Percentiles rank a stretch among this genome's conserved stretches.
Conservation (phyloP, 1,139 yeast genomes). For the Blastobotrys ciferrii region DNA sequence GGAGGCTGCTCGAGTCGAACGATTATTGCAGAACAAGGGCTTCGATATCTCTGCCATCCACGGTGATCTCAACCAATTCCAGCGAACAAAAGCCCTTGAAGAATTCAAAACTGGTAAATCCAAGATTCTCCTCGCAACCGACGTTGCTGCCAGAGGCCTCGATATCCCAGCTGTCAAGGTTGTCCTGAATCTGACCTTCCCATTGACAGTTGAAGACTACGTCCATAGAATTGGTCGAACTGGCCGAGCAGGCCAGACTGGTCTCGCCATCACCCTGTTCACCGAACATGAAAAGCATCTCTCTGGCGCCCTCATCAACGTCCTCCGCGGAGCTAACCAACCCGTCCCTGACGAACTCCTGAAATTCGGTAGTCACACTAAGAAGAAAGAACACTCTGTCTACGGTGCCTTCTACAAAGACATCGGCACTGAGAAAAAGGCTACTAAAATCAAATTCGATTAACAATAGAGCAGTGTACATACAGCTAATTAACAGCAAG, state of each 20-base stretch:
- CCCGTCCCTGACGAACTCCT: conserved; percentile 94
- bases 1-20: conserved; percentile 91
- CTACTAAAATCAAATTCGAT: conserved; percentile 83
- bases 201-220: conserved; percentile 95
- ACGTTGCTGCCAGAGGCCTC: conserved; percentile 98
- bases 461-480: conserved; percentile 10
- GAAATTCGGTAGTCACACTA: conserved; percentile 96
- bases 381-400: conserved; percentile 93
- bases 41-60: conserved; percentile 89
- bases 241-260: conserved; percentile 96
- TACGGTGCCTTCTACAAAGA: conserved; percentile 96
- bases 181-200: conserved; percentile 94
- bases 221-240: conserved; percentile 98
- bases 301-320: conserved; percentile 91
- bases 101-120: conserved; percentile 81
- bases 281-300: conserved; percentile 97
- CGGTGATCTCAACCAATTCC: conserved; percentile 91
- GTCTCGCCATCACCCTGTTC: conserved; percentile 90
- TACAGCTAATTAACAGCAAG: too few relatives aligned
- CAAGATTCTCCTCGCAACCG: conserved; percentile 85
- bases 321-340: conserved; percentile 90
- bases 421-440: conserved; percentile 81
- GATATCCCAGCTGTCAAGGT: conserved; percentile 97
- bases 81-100: conserved; percentile 83
- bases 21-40: conserved; percentile 66